Percentiles rank a stretch among this genome's conserved stretches.
Evolutionary conservation across 441 rosid species (phyloP).

Genomic region (Adansonia madagascariensis): DNA sequence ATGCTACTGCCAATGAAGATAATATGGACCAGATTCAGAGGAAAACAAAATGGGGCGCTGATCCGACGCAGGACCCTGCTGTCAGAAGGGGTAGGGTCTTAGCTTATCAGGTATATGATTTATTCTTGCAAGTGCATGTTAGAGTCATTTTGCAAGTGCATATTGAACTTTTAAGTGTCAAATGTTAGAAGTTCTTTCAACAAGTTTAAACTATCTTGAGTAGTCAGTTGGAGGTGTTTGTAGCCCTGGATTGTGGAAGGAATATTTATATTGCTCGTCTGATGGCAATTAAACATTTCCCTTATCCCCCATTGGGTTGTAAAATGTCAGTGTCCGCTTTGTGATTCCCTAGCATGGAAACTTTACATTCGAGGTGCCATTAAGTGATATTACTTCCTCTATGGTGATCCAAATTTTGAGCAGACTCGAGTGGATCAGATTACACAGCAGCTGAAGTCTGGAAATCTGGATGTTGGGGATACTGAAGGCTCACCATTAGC

Average conservation of each 20-base stretch:
- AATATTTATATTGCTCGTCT: conserved; percentile 41
- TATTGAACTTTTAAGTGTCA: conserved; percentile 7
- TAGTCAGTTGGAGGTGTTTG: conserved; percentile 40
- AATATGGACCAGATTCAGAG: conserved; percentile 49
- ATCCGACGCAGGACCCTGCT: conserved; percentile 62
- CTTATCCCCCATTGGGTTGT: conserved; percentile 48
- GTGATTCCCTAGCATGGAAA: conserved; percentile 65
- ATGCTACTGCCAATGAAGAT: conserved; percentile 47
- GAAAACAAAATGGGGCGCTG: conserved; percentile 90
- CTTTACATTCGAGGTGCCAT: conserved; percentile 68
- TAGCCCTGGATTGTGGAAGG: conserved; percentile 46
- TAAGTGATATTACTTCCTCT: conserved; percentile 68
- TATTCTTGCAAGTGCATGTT: not conserved
- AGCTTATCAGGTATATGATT: conserved; percentile 78
- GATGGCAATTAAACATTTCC: conserved; percentile 44
- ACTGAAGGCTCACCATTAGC: conserved; percentile 35
- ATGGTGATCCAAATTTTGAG: conserved; percentile 67
- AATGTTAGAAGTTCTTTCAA: conserved; percentile 12
- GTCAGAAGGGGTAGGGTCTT: conserved; percentile 64
- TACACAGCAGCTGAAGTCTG: conserved; percentile 57
- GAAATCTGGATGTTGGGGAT: conserved; percentile 48
- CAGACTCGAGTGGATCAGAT: conserved; percentile 95
- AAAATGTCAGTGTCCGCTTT: conserved; percentile 51
- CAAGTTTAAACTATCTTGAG: conserved; percentile 22
- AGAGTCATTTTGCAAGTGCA: conserved; percentile 6